These are phyloP conservation scores for Graphium sp. DNA, from an alignment of 2,329 filamentous ascomycete species.

Conservation along the genomic window DNA sequence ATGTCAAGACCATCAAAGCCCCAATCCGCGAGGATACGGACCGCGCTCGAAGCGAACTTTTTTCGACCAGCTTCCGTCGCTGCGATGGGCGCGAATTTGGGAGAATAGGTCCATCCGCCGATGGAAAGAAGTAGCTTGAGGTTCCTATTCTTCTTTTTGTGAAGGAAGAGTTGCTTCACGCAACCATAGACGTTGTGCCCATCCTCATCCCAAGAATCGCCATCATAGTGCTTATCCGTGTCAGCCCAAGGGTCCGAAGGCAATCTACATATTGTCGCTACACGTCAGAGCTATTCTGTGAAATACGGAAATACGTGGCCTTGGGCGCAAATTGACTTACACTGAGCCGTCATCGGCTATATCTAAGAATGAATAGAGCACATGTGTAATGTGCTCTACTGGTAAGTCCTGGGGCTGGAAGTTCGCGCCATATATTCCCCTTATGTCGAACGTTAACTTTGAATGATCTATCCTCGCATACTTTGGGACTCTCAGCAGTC, in stretches of 20 bases:
- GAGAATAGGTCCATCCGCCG: constrained; percentile 65
- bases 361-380: constrained; percentile 36
- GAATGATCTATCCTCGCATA: constrained; percentile 54
- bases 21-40: constrained; percentile 53
- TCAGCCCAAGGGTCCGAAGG: constrained; percentile 49
- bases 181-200: constrained; percentile 59
- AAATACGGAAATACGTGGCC: no score
- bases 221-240: constrained; percentile 45
- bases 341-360: constrained; percentile 8
- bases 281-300: no score
- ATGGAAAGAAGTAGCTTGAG: constrained; percentile 69
- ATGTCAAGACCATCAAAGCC: constrained; percentile 40
- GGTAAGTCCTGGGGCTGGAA: constrained; percentile 56
- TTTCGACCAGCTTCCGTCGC: constrained; percentile 43
- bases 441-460: constrained; percentile 20
- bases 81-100: constrained; percentile 48
- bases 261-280: constrained; percentile 16
- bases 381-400: constrained; percentile 49
- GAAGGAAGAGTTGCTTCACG: constrained; percentile 57
- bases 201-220: constrained; percentile 39
- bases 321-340: constrained; percentile 8
- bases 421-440: constrained; percentile 51
- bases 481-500: constrained; percentile 33
- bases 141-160: constrained; percentile 61
- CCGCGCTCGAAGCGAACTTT: constrained; percentile 51